These are phyloP conservation scores for Pseudodiploospora longispora DNA, from an alignment of 2,329 filamentous ascomycete genomes.

Conservation along the genomic window DNA sequence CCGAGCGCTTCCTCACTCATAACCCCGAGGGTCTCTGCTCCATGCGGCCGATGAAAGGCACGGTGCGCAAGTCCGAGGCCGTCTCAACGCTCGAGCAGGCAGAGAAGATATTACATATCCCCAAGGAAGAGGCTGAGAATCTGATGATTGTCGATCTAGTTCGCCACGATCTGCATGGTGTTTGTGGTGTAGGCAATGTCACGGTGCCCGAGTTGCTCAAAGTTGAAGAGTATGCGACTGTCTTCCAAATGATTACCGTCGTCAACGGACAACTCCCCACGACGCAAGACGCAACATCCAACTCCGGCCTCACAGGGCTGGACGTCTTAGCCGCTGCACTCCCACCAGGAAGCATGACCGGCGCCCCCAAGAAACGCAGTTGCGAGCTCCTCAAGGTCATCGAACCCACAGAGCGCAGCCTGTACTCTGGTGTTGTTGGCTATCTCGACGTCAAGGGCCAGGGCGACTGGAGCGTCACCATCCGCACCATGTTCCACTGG, in stretches of 20 bases:
- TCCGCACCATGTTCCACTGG: slow-evolving; percentile 71
- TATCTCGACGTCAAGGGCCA: slow-evolving; percentile 81
- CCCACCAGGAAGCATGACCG: slow-evolving; percentile 93
- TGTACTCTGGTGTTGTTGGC: slow-evolving; percentile 85
- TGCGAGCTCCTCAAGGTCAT: slow-evolving; percentile 72
- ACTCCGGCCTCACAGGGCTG: slow-evolving; percentile 48
- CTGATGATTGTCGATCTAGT: slow-evolving; percentile 97
- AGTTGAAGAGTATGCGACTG: slow-evolving; percentile 84
- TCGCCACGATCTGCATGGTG: slow-evolving; percentile 84
- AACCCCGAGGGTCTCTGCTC: slow-evolving; percentile 50
- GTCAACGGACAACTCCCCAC: slow-evolving; percentile 60
- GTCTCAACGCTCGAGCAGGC: slow-evolving; percentile 65
- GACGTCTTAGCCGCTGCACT: slow-evolving; percentile 71
- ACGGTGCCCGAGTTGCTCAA: slow-evolving; percentile 69
- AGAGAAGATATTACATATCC: slow-evolving; percentile 61
- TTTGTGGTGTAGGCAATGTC: slow-evolving; percentile 68
- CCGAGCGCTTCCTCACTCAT: slow-evolving; percentile 74
- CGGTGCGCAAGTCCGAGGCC: slow-evolving; percentile 66
- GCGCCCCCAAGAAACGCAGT: slow-evolving; percentile 86
- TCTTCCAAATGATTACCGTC: slow-evolving; percentile 86
- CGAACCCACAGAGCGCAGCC: slow-evolving; percentile 57
- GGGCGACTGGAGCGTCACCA: slow-evolving; percentile 87
- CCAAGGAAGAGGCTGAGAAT: slow-evolving; percentile 92
- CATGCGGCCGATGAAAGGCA: slow-evolving; percentile 95
- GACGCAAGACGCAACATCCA: slow-evolving; percentile 7